Conservation (phyloP, 2,329 filamentous ascomycete genomes). For the Colletotrichum echinochloae region DNA sequence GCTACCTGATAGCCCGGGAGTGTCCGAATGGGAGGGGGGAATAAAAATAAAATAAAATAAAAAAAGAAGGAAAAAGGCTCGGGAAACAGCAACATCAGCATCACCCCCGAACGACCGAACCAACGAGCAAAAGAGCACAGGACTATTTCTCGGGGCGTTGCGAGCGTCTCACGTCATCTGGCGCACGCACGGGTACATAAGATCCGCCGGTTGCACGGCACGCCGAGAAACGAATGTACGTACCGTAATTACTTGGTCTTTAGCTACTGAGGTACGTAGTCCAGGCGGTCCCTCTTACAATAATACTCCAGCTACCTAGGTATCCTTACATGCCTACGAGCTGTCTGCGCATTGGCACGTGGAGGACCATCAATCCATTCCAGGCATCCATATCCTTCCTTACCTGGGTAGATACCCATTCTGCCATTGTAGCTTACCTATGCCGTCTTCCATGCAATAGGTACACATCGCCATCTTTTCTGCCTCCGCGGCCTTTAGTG, state of each 20-base stretch:
- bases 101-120: neutral
- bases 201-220: slow-evolving; percentile 15
- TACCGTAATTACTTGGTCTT: neutral
- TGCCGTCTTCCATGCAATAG: too few species aligned
- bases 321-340: too few species aligned
- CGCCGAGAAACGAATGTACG: neutral
- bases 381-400: too few species aligned
- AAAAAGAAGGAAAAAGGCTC: neutral
- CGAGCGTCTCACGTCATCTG: slow-evolving; percentile 34
- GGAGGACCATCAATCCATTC: too few species aligned
- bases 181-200: slow-evolving; percentile 27
- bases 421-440: too few species aligned
- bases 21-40: neutral
- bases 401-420: too few species aligned
- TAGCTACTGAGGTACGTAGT: too few species aligned
- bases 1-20: neutral
- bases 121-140: slow-evolving; percentile 2
- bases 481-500: neutral
- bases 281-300: too few species aligned
- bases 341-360: too few species aligned
- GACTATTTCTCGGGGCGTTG: neutral
- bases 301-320: too few species aligned
- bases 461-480: too few species aligned
- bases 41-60: neutral
- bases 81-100: neutral